Evolutionary conservation across 2,329 filamentous ascomycete genomes (phyloP).

Genomic region (Aureobasidium sp.): DNA sequence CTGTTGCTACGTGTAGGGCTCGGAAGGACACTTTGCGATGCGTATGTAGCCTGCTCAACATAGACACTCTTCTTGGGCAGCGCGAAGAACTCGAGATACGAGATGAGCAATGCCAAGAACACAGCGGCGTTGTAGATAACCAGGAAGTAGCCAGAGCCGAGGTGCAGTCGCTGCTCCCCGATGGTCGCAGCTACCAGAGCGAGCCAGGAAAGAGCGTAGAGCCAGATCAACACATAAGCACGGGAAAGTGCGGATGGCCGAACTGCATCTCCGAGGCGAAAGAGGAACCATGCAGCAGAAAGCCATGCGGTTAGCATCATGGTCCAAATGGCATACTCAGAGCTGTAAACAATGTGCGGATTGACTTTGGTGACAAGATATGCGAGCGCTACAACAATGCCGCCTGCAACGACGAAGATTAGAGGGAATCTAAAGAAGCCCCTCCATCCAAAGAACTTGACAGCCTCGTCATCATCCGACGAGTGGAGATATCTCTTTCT

Average conservation of each 20-base stretch:
- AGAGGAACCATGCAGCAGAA: conserved; percentile 73
- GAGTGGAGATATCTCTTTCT: conserved; percentile 56
- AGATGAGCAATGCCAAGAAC: conserved; percentile 67
- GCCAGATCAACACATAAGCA: conserved; percentile 74
- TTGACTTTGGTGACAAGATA: conserved; percentile 77
- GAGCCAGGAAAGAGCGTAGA: conserved; percentile 69
- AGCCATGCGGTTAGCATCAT: conserved; percentile 82
- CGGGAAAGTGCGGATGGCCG: conserved; percentile 82
- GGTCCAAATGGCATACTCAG: conserved; percentile 75
- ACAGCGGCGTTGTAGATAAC: conserved; percentile 71
- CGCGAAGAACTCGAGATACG: conserved; percentile 72
- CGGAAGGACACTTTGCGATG: neutral
- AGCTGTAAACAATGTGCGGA: conserved; percentile 85
- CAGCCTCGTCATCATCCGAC: conserved; percentile 50
- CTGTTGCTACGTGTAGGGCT: conserved; percentile 9
- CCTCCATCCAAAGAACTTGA: conserved; percentile 65
- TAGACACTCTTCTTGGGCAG: conserved; percentile 64
- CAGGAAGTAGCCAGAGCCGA: conserved; percentile 72
- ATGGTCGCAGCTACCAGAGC: conserved; percentile 66
- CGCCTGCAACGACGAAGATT: conserved; percentile 60
- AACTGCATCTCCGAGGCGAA: conserved; percentile 68
- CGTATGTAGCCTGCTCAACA: conserved; percentile 47
- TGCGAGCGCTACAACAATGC: conserved; percentile 63
- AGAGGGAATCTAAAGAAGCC: conserved; percentile 82
- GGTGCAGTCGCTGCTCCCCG: conserved; percentile 64